Evolutionary conservation across 1,284 basidiomycete species (phyloP), one percentile per base, ranked within the genome.

Genomic region (Ceratobasidium sp.): DNA sequence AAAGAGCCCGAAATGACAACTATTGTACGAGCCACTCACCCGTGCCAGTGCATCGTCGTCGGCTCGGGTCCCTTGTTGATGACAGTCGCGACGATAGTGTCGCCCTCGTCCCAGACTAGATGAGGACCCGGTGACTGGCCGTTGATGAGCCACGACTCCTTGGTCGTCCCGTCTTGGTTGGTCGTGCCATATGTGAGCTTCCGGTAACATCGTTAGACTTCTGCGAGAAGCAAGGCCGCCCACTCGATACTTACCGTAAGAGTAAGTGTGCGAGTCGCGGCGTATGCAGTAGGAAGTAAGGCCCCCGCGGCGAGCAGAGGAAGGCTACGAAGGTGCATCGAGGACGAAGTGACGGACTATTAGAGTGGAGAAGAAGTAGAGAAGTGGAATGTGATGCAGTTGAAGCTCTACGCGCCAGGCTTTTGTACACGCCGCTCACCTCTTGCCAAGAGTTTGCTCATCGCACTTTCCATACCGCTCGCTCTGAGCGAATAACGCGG

Each of bases 81-180:
- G 28, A 77, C 56, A 7, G 35, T 77, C 2, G 75, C 71, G 7
- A 51, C 33, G 47, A 77, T 51, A 31, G 76, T 73, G 49, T 77
- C 77, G 64, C 77, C 77, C 45, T 76, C 73, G 39, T 69, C 67
- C 47, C 58, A 64, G 64, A 63, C 47, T 11, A 76, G 54, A 56
- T 75, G 64, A 45, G 74, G 77, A 20, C 77, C 77, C 3, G 77
- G 77, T 15, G 77, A 76, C 33, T 63, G 53, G 42, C 77, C 77
- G 58, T 78, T 78, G 60, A 78, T 65, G 31, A 76, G 74, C 37
- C 60, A 78, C 1, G 67, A 65, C 11, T 37, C 33, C 33, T 60
- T 75, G 20, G 65, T 33, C 35, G 35, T 54, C 28, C 54, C 68
- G 37, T 71, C 68, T 6, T 20, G 33, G 53, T 71, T 71, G 37